Percentiles rank a stretch among this genome's conserved stretches.
Evolutionary conservation across 2,329 filamentous ascomycete genomes (phyloP).

Genomic region (Fusarium verticillioides): DNA sequence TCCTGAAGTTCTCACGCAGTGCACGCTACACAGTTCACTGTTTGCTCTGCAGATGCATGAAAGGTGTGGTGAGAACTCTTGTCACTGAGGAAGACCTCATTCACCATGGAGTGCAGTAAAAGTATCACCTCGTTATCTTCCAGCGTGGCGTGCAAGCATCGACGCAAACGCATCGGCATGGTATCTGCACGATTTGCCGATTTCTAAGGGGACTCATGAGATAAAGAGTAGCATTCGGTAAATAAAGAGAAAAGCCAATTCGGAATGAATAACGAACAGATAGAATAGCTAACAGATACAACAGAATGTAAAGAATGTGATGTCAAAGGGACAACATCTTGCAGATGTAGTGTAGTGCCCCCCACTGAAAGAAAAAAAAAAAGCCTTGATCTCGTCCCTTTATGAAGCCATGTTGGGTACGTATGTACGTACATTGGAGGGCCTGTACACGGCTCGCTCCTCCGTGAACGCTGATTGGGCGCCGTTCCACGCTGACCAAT

Average conservation of each 20-base stretch:
- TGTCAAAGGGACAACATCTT: background rate
- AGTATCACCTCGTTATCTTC: background rate
- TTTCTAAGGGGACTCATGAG: background rate
- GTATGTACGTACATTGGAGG: background rate
- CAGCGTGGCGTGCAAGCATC: background rate
- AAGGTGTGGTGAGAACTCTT: too few species aligned
- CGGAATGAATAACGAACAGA: background rate
- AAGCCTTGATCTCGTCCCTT: background rate
- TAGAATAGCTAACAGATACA: background rate
- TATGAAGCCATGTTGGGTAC: background rate
- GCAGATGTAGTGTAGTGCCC: background rate
- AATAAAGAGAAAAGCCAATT: background rate
- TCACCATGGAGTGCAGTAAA: background rate
- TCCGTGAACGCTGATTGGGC: background rate
- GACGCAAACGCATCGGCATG: background rate
- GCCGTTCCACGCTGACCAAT: accelerated
- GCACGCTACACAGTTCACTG: background rate
- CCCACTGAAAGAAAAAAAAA: too few species aligned
- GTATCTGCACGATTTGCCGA: background rate
- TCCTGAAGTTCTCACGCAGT: background rate
- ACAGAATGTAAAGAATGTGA: background rate
- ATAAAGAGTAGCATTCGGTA: background rate
- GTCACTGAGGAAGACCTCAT: background rate
- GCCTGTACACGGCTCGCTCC: accelerated
- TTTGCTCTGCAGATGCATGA: too few species aligned